Evolutionary conservation across 352 stramenopile species (phyloP), one percentile per base, ranked within the genome.

Genomic region (Globisporangium mamillatum): DNA sequence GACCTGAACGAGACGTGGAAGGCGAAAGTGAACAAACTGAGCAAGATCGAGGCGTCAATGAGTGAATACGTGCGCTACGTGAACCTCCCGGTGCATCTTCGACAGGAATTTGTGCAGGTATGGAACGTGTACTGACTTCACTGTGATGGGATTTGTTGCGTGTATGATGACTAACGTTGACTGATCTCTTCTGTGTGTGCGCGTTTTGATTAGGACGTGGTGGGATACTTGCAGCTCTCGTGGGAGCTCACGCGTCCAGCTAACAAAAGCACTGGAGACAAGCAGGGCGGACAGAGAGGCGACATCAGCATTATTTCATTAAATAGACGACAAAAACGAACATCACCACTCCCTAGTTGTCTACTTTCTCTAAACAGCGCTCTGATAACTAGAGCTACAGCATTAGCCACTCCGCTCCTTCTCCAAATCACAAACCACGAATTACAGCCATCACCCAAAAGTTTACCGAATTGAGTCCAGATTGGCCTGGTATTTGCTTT

Each of bases 11-110:
- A 94, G n/a, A 73, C 73, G 22, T 95, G 88, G 88, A 89, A 89
- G 68, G 53, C 74, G 50, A 79, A 81, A 54, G 77, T 88, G 58
- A 88, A 68, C 57, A 93, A 93, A 58, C 59, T 85, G 53, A 67
- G 90, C 34, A 95, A 95, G 74, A 86, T 95, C 38, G 78, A 89
- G 57, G 77, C 72, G 41, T 94, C 86, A 20, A 69, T 95, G 18
- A 75, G 69, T 1, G 82, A 90, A 32, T 86, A 95, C 55, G 86
- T 91, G 44, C 74, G 81, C 62, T 80, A 75, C 50, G 66, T 95
- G 34, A 90, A 93, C 44, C 66, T 95, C 1, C 71, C 83, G 27
- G 71, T 76, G 32, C 68, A 60, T 0, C 70, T 87, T 29, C 77
- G 86, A 27, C 67, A 79, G n/a, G 74, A 75, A 4, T 95, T 89